phyloP scores from a whole-genome alignment of 2,329 filamentous ascomycete genomes.

The Bipolaris cookei region DNA sequence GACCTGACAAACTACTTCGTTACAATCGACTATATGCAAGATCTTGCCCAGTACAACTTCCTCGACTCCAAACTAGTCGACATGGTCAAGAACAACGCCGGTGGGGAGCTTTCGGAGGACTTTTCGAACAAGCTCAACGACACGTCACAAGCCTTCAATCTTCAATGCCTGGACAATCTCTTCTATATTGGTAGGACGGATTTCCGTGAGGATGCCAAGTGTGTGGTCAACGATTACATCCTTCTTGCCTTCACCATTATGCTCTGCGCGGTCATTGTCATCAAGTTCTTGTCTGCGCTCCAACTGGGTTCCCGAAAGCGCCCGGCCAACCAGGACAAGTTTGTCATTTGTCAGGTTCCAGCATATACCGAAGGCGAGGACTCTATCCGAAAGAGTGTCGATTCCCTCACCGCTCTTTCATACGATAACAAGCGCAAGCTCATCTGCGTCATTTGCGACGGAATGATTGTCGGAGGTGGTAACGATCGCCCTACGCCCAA shows the following conservation, averaged over 20 bases:
- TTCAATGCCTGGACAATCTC: slow-evolving; percentile 80
- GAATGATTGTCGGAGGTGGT: slow-evolving; percentile 93
- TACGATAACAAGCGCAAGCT: slow-evolving; percentile 99
- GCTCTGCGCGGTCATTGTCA: slow-evolving; percentile 76
- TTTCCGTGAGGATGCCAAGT: slow-evolving; percentile 77
- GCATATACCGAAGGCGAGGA: slow-evolving; percentile 99
- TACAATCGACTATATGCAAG: slow-evolving; percentile 68
- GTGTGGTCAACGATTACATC: slow-evolving; percentile 90
- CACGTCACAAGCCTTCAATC: slow-evolving; percentile 66
- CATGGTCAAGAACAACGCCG: slow-evolving; percentile 75
- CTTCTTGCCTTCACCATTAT: slow-evolving; percentile 86
- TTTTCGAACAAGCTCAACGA: slow-evolving; percentile 65
- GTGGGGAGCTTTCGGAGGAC: slow-evolving; percentile 73
- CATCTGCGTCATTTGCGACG: slow-evolving; percentile 94
- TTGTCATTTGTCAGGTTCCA: slow-evolving; percentile 97
- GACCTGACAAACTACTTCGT: slow-evolving; percentile 93
- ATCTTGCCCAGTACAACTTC: slow-evolving; percentile 68
- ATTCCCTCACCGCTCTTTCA: slow-evolving; percentile 90
- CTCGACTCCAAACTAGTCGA: slow-evolving; percentile 71
- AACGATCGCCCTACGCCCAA: slow-evolving; percentile 97
- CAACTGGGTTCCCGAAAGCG: slow-evolving; percentile 92
- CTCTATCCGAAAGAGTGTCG: slow-evolving; percentile 86
- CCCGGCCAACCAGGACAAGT: slow-evolving; percentile 93
- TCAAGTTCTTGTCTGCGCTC: slow-evolving; percentile 91
- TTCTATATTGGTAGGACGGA: slow-evolving; percentile 86